Base-by-base conservation (phyloP, 495 filamentous ascomycete genomes). In the Aspergillus baeticus region DNA sequence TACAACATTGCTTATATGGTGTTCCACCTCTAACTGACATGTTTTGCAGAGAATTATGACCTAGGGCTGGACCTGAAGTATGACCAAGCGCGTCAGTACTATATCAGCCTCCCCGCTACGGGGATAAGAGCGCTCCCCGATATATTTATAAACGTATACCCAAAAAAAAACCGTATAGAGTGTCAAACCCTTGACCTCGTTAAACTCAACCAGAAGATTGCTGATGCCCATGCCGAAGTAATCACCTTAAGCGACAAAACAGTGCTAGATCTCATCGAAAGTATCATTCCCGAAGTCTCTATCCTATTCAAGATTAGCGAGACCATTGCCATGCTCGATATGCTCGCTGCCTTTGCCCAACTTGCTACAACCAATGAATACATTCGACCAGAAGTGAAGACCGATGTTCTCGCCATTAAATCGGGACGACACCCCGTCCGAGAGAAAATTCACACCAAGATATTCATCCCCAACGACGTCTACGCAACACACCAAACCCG, bases 391-490 rank as follows among this genome's bases (percentile, higher is more conserved):
- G 84, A 88, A 33, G 72, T 97, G 29, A 83, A 29, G 26, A 8
- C 83, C 7, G 78, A 85, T n/a, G 84, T 82, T 0, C 72, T 98
- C 35, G 90, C 86, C 6, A 85, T 98, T 60, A 89, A 91, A 63
- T 74, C 80, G 41, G 91, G 88, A 37, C 83, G 92, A 17, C 92
- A 98, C 71, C 90, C 95, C 1, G 87, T 97, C 51, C 74, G 84
- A 8, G 93, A 96, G 66, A 87, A 85, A 57, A 86, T 92, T 41
- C 77, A 81, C 49, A 69, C 60, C 11, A 78, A 69, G 39, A 84
- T 81, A 43, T 98, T 87, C 68, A 76, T 96, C 31, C 88, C 94
- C 0, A 98, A 98, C 60, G 91, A 96, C 52, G 89, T 89, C 39
- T 96, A 91, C 63, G 90, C 91, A 33, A 86, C 84, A 17, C 74